Base-by-base conservation (phyloP, 148 eudicot genomes). In the Vaccinium macrocarpon region DNA sequence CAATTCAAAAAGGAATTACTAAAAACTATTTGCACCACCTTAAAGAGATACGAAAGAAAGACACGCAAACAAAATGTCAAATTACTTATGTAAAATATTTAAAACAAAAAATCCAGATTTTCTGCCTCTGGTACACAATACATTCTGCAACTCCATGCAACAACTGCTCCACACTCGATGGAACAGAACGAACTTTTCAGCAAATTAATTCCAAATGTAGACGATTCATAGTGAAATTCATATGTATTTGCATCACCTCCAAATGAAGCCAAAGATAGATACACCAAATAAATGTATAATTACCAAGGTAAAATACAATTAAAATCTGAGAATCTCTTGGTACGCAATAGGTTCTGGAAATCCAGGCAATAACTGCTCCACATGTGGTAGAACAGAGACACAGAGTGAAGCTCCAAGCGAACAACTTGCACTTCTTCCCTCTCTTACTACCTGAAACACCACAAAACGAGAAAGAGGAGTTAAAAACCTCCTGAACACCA, bases 401-500 rank as follows among this genome's bases (percentile, higher is more conserved):
- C n/a, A n/a, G 78, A 25, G 25, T 56, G 19, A 23, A 19, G 32
- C 21, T 72, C 16, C 12, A 51, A 32, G 78, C 78, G 52, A 53
- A 53, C 32, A 52, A 71, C 78, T 38, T 14, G 79, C 84, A n/a
- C 78, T 72, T 70, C 84, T 72, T 71, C 19, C 49, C 84, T 71
- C 4, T 29, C 27, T 0, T n/a, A 13, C 38, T 32, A 53, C 79
- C 84, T 52, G 76, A 53, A 49, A 66, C 18, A 82, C 19, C 25
- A 53, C 12, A 29, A 53, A n/a, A 8, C 71, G 21, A 11, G 15
- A 64, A 10, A 3, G 32, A 46, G 1, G 6, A 16, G 19, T 81
- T 3, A 70, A 27, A 73, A n/a, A 1, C 32, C 72, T 21, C 16
- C 18, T 19, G 21, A 38, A 61, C 0, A 42, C 70, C 25, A 55